Conservation (phyloP, 768 basidiomycete genomes). For the Boletus bicolor region DNA sequence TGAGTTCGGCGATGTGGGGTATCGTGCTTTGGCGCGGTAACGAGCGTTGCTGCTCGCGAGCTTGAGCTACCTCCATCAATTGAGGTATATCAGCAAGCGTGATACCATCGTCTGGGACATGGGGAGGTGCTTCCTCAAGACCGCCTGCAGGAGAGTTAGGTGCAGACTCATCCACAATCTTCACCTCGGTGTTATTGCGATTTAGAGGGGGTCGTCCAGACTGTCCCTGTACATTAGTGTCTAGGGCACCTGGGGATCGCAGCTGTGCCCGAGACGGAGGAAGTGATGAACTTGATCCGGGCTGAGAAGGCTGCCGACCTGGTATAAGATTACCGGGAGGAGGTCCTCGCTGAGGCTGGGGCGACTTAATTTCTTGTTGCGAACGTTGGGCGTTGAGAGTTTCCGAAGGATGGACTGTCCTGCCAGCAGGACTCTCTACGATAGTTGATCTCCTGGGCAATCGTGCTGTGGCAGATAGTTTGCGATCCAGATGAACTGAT, state of each 20-base stretch:
- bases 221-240: slow-evolving; percentile 42
- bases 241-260: slow-evolving; percentile 37
- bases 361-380: slow-evolving; percentile 39
- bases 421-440: slow-evolving; percentile 90
- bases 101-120: slow-evolving; percentile 71
- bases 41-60: slow-evolving; percentile 83
- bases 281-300: slow-evolving; percentile 29
- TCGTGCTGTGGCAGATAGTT: slow-evolving; percentile 89
- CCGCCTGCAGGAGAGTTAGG: slow-evolving; percentile 67
- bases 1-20: slow-evolving; percentile 82
- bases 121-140: slow-evolving; percentile 37
- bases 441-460: slow-evolving; percentile 93
- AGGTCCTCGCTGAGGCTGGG: slow-evolving; percentile 40
- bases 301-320: slow-evolving; percentile 35
- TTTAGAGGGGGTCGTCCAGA: slow-evolving; percentile 62
- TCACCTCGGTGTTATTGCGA: slow-evolving; percentile 81
- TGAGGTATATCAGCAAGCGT: slow-evolving; percentile 94
- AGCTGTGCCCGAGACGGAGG: slow-evolving; percentile 37
- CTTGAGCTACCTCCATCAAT: slow-evolving; percentile 88
- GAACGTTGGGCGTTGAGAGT: slow-evolving; percentile 45
- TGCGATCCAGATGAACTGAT: slow-evolving; percentile 91
- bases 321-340: slow-evolving; percentile 35
- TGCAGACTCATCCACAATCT: slow-evolving; percentile 80
- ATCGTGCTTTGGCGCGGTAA: slow-evolving; percentile 73
- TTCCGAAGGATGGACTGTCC: slow-evolving; percentile 75